These are phyloP conservation scores for Rhizoclosmatium sp. DNA, from an alignment of 192 early-diverging fungal species.

Conservation along the genomic window DNA sequence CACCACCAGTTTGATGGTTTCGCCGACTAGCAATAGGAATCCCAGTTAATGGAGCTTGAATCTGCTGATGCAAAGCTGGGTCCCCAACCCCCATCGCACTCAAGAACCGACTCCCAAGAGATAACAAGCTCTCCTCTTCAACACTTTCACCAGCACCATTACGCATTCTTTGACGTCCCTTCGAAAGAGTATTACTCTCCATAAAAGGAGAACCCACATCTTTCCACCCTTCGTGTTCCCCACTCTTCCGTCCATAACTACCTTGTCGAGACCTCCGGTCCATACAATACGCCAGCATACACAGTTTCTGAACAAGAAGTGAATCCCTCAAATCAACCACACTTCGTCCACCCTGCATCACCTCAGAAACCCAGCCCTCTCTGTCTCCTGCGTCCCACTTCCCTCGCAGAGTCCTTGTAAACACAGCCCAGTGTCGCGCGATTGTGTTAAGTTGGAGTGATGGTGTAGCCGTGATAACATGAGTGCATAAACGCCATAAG, in stretches of 20 bases:
- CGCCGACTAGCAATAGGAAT: background rate
- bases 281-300: constrained; percentile 52
- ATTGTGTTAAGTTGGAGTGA: background rate
- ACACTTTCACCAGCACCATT: constrained; percentile 1
- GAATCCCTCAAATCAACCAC: constrained; percentile 43
- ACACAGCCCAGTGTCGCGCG: background rate
- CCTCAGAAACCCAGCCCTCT: background rate
- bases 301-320: constrained; percentile 49
- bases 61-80: background rate
- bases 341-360: constrained; percentile 12
- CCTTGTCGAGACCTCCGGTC: constrained; percentile 12
- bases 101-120: constrained; percentile 14
- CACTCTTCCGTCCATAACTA: background rate
- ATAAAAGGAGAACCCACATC: too few species aligned
- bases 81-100: constrained; percentile 21
- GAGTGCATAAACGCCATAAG: constrained; percentile 22
- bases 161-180: background rate
- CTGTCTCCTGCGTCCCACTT: background rate
- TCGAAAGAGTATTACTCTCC: background rate
- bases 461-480: background rate
- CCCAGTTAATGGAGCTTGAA: background rate
- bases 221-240: background rate
- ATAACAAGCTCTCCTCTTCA: background rate
- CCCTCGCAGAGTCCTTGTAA: constrained; percentile 1
- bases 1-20: background rate